Evolutionary conservation across 2,329 filamentous ascomycete species (phyloP).

Genomic region (Colletotrichum sp.): DNA sequence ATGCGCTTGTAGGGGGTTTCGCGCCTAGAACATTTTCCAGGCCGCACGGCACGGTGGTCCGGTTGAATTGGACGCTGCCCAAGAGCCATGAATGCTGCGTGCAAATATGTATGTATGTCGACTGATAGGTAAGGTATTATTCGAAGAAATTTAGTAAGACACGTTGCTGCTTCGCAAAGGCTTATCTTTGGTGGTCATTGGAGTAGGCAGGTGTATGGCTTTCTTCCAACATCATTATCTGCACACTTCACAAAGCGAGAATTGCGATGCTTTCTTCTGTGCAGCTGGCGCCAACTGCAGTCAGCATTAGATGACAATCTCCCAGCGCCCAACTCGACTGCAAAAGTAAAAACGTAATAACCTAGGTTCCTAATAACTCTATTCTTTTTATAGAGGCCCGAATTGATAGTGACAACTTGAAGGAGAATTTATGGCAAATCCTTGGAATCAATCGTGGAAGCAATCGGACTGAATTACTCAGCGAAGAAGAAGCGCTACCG

Average conservation of each 20-base stretch:
- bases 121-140: not conserved
- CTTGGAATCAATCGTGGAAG: not conserved
- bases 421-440: fast-evolving
- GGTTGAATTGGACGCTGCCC: not conserved
- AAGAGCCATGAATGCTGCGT: not conserved
- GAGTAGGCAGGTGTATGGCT: not conserved
- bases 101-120: fast-evolving
- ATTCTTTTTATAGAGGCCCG: no score
- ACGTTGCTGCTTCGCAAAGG: not conserved
- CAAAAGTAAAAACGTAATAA: not conserved
- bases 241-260: no score
- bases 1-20: not conserved
- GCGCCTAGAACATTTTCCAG: not conserved
- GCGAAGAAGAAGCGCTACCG: not conserved
- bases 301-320: no score
- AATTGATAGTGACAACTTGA: not conserved
- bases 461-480: not conserved
- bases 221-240: not conserved
- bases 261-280: no score
- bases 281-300: not conserved
- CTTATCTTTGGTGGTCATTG: not conserved
- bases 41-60: not conserved
- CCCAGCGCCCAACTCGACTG: no score
- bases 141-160: not conserved
- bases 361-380: no score